Base-by-base conservation (phyloP, 179 eudicot genomes). In the Camellia oleifera region DNA sequence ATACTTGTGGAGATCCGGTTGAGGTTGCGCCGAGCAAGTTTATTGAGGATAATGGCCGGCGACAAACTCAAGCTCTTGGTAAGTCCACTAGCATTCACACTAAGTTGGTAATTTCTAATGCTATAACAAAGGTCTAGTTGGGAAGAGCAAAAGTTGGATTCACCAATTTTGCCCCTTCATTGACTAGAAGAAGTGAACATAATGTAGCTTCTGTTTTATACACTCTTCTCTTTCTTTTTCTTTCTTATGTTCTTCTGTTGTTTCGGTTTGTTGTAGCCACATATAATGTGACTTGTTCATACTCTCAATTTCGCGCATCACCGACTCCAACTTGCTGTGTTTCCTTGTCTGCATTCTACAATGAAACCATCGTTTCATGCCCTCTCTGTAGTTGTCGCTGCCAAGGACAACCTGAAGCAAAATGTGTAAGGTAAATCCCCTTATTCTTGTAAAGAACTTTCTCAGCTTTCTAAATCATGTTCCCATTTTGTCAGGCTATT, bases 311-410 rank as follows among this genome's bases (percentile, higher is more conserved):
- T 68, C 81, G 71, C 75, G 95, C 95, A 74, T 81, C 92, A 1
- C 66, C 86, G 15, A 78, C 93, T n/a, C 99, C 99, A 42, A 92
- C 88, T 40, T 95, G 99, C 69, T 95, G 99, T 74, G 98, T 93
- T 76, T 95, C 99, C 12, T 83, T 95, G 67, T 95, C 99, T 52
- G 88, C 99, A 12, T 95, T 95, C 81, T 95, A 95, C 79, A 88
- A 86, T 44, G 69, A 81, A 6, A 81, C 93, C 23, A 92, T 93
- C 56, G 79, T 93, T 15, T 83, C 86, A 17, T 95, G 99, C 85
- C 98, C 92, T 7, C 77, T 48, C 5, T 93, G 99, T 74, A 91
- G 92, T 60, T 95, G 99, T 70, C 93, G 84, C 81, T 95, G 99
- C 84, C 88, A 81, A 79, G 83, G 82, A 68, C 93, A 88, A 80